Evolutionary conservation across 805 yeast species (phyloP).

Genomic region (Wickerhamiella allomyrinae): DNA sequence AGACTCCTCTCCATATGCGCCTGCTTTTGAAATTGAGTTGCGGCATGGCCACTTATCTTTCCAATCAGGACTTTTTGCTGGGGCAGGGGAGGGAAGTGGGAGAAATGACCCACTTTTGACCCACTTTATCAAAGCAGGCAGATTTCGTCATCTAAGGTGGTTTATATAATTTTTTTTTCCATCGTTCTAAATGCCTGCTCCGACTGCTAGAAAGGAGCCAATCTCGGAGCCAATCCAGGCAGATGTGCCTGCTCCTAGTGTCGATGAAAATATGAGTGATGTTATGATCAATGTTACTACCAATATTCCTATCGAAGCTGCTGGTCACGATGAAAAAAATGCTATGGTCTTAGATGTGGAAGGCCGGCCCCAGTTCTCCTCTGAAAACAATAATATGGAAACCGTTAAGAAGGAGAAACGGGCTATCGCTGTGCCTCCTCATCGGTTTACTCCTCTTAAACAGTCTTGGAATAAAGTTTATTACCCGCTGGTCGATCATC

Average conservation of each 20-base stretch:
- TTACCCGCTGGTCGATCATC: conserved; percentile 89
- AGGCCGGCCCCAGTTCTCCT: conserved; percentile 75
- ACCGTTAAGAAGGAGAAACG: conserved; percentile 71
- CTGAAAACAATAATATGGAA: conserved; percentile 50
- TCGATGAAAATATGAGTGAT: conserved; percentile 23
- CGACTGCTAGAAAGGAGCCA: conserved; percentile 23
- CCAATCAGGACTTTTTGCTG: too few relatives aligned
- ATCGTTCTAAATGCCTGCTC: conserved; percentile 22
- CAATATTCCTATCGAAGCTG: conserved; percentile 20
- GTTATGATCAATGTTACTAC: conserved; percentile 34
- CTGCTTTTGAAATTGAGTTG: not conserved
- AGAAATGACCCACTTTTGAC: too few relatives aligned
- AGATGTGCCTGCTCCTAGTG: not conserved
- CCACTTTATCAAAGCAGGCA: too few relatives aligned
- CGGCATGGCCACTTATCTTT: too few relatives aligned
- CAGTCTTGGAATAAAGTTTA: conserved; percentile 86
- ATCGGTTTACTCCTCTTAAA: conserved; percentile 88
- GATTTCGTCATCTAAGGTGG: too few relatives aligned
- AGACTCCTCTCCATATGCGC: conserved; percentile 33
- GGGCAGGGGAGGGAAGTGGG: too few relatives aligned
- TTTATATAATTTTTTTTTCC: conserved; percentile 1
- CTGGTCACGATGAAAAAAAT: conserved; percentile 17
- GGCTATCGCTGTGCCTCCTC: conserved; percentile 91
- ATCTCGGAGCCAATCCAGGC: conserved; percentile 10
- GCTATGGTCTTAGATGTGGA: conserved; percentile 56